Evolutionary conservation across 2,329 filamentous ascomycete genomes (phyloP).

Genomic region (Xylaria multiplex): DNA sequence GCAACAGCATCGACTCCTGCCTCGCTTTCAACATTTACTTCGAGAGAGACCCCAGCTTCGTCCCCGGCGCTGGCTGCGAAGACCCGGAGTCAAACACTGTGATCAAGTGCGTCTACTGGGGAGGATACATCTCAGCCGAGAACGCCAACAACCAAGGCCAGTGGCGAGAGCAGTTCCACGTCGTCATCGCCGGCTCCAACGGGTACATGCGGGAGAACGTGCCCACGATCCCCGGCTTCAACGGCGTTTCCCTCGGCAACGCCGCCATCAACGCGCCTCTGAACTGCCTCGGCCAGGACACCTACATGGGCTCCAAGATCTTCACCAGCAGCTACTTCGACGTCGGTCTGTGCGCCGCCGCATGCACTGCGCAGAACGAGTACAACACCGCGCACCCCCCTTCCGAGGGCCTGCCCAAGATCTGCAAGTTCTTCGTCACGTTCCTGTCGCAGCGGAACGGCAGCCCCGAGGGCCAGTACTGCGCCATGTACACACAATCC

Average conservation of each 20-base stretch:
- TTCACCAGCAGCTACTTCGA: constrained; percentile 46
- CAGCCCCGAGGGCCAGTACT: constrained; percentile 51
- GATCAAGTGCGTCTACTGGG: constrained; percentile 49
- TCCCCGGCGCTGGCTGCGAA: constrained; percentile 37
- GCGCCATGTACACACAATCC: constrained; percentile 51
- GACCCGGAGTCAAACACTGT: constrained; percentile 42
- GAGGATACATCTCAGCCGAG: constrained; percentile 39
- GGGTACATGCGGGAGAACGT: constrained; percentile 48
- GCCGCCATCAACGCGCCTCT: constrained; percentile 46
- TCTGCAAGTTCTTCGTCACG: constrained; percentile 51
- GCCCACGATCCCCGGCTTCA: constrained; percentile 39
- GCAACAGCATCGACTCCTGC: constrained; percentile 41
- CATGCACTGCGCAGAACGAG: constrained; percentile 45
- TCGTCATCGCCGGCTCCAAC: constrained; percentile 56
- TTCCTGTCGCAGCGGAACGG: constrained; percentile 54
- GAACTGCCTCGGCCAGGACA: constrained; percentile 42
- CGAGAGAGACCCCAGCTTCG: constrained; percentile 44
- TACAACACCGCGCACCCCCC: constrained; percentile 45
- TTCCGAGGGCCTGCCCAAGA: constrained; percentile 38
- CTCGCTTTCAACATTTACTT: constrained; percentile 48
- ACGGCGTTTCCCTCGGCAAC: constrained; percentile 42
- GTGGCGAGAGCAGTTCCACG: constrained; percentile 43
- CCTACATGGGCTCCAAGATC: constrained; percentile 47
- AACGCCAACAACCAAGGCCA: constrained; percentile 43
- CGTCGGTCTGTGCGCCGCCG: constrained; percentile 45